Evolutionary conservation across 2,329 filamentous ascomycete species (phyloP), one percentile per base, ranked within the genome.

Genomic region (Zasmidium angulare): DNA sequence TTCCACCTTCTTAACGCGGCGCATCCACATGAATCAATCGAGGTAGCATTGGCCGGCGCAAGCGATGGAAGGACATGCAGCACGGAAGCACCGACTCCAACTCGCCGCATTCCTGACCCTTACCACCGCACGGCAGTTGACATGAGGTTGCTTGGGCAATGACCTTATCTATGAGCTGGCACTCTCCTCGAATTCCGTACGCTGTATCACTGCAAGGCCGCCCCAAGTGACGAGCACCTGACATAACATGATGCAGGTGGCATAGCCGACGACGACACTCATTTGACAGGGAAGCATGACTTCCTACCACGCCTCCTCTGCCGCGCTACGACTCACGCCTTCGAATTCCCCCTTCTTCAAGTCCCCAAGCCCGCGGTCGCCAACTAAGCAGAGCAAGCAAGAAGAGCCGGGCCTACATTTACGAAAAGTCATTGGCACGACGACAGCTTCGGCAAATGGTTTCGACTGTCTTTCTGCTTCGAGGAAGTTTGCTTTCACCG

Each of bases 381-480:
- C 89, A 26, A 76, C 77, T 65, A 85, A 82, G 71, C 63, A 77
- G 29, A 75, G 2, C 48, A 74, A 76, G 24, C 79, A 65, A 58
- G 71, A 76, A 62, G 79, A 81, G 66, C 70, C 73, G 23, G 78
- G 75, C 46, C 81, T 97, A 48, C 88, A 88, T 43, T 80, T 97
- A 62, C 88, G 88, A 74, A 87, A 91, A 63, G 91, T 98, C 58
- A 89, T 98, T 69, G 95, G 95, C 50, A 96, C 93, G 22, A 98
- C 93, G 7, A 93, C 91, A 64, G 85, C 82, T 66, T 90, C 89
- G 3, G 88, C 91, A 46, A 93, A 89, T 72, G 91, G 90, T 63
- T 96, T 99, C 75, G 92, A 96, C 72, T 87, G 85, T 64, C 86
- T 93, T 61, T 81, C 88, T 46, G 85, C 87, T 12, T 88, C 84